Evolutionary conservation across 208 protist species (phyloP).

Genomic region (Trypanosoma vivax): DNA sequence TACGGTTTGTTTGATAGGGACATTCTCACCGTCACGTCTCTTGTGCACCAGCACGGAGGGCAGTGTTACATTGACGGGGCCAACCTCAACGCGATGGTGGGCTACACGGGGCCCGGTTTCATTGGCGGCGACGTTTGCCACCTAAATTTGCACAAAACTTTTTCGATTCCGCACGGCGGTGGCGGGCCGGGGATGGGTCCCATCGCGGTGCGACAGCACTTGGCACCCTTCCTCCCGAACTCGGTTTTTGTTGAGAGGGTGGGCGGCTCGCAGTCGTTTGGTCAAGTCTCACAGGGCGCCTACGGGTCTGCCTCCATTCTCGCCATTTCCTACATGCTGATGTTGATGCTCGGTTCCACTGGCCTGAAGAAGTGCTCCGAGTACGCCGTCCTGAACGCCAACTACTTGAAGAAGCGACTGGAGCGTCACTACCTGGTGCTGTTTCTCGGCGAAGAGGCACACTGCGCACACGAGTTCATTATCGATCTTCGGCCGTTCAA

Average conservation of each 20-base stretch:
- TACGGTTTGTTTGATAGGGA: constrained; percentile 96
- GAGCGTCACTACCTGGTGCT: constrained; percentile 93
- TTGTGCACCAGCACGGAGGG: constrained; percentile 90
- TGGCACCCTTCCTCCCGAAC: constrained; percentile 90
- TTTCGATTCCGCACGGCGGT: constrained; percentile 95
- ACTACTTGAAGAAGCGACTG: constrained; percentile 95
- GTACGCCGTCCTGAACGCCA: constrained; percentile 97
- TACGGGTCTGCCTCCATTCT: constrained; percentile 93
- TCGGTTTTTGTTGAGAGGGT: constrained; percentile 56
- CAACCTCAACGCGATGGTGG: constrained; percentile 97
- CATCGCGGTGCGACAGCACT: constrained; percentile 92
- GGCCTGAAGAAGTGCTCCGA: constrained; percentile 90
- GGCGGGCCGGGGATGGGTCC: constrained; percentile 97
- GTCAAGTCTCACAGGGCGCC: constrained; percentile 90
- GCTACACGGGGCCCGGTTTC: constrained; percentile 92
- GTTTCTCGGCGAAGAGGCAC: constrained; percentile 78
- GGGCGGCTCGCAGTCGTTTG: constrained; percentile 70
- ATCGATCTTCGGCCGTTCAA: constrained; percentile 93
- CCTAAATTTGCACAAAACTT: constrained; percentile 99
- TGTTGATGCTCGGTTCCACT: constrained; percentile 91
- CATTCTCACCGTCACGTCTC: constrained; percentile 79
- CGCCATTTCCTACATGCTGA: constrained; percentile 95
- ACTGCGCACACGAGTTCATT: constrained; percentile 97
- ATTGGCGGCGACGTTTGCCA: constrained; percentile 98
- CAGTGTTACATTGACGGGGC: constrained; percentile 98